Percentiles rank a stretch among this genome's conserved stretches.
Evolutionary conservation across 306 rosid genomes (phyloP).

Genomic region (Castanopsis chinensis): DNA sequence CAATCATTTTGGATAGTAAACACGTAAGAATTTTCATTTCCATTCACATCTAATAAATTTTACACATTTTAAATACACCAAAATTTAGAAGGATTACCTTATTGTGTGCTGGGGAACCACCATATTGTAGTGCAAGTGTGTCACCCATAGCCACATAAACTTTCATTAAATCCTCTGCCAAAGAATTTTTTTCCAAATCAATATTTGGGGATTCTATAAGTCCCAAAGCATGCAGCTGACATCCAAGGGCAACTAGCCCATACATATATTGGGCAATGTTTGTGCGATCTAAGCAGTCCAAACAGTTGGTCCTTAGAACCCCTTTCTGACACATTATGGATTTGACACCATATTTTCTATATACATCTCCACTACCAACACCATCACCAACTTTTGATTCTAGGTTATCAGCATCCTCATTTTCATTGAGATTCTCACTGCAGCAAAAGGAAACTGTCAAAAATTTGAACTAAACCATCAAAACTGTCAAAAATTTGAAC

Average conservation of each 20-base stretch:
- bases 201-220: conserved; percentile 50
- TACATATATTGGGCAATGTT: conserved; percentile 89
- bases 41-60: background rate
- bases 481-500: conserved; percentile 16
- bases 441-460: conserved; percentile 26
- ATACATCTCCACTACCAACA: conserved; percentile 23
- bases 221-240: conserved; percentile 68
- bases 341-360: conserved; percentile 30
- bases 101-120: conserved; percentile 98
- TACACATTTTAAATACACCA: background rate
- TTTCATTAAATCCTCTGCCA: conserved; percentile 78
- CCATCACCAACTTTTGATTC: conserved; percentile 38
- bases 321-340: conserved; percentile 61
- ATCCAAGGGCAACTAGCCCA: conserved; percentile 81
- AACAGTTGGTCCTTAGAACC: conserved; percentile 88
- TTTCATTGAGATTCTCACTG: conserved; percentile 48
- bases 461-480: background rate
- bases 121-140: conserved; percentile 84
- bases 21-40: background rate
- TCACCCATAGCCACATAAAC: conserved; percentile 93
- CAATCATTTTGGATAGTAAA: background rate
- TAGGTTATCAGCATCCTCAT: conserved; percentile 40
- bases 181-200: conserved; percentile 63
- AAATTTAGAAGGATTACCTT: conserved; percentile 54
- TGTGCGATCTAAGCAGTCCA: conserved; percentile 97